Evolutionary conservation across 2,329 filamentous ascomycete species (phyloP).

Genomic region (Epichloe glyceriae): DNA sequence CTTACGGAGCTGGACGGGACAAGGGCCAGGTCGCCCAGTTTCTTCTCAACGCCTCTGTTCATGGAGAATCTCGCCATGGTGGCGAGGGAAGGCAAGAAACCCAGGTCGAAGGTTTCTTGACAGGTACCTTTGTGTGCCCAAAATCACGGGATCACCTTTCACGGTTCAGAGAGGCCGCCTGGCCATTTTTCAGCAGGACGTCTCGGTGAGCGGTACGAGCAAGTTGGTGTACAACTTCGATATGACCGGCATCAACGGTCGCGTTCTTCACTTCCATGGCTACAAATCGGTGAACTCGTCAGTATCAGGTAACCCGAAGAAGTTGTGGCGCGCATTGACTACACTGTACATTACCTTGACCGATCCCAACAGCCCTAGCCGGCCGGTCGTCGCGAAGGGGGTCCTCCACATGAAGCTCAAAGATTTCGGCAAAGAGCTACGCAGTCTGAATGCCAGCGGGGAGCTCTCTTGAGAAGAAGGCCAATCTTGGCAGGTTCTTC

Average conservation of each 20-base stretch:
- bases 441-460: background rate
- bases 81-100: conserved; percentile 16
- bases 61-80: background rate
- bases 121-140: conserved; percentile 39
- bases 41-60: conserved; percentile 44
- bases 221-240: conserved; percentile 51
- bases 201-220: conserved; percentile 40
- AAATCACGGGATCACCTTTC: conserved; percentile 37
- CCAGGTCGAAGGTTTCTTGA: conserved; percentile 29
- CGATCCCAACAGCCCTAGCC: conserved; percentile 12
- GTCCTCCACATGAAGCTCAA: background rate
- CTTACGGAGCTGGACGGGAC: conserved; percentile 38
- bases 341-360: conserved; percentile 50
- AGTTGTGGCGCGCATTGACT: conserved; percentile 49
- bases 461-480: conserved; percentile 23
- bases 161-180: conserved; percentile 46
- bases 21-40: conserved; percentile 43
- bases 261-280: conserved; percentile 44
- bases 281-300: conserved; percentile 50
- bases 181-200: conserved; percentile 41
- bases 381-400: background rate
- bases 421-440: background rate
- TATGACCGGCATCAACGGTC: conserved; percentile 40
- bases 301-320: conserved; percentile 39
- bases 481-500: conserved; percentile 37